These are phyloP conservation scores for Linum trigynum DNA, from an alignment of 345 rosid species.

Conservation along the genomic window DNA sequence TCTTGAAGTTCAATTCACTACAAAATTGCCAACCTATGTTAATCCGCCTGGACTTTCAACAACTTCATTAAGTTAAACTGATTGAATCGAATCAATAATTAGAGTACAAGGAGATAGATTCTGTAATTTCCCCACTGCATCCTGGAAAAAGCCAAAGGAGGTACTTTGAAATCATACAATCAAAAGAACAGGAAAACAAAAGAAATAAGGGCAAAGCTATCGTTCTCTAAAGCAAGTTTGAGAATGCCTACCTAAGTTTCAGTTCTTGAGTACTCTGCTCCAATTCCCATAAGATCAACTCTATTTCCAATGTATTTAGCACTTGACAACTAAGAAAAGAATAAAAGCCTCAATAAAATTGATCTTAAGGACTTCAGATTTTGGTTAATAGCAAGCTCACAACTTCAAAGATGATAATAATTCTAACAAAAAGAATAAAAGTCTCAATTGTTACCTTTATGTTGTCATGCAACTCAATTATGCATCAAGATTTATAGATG, in stretches of 20 bases:
- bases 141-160: slow-evolving; percentile 35
- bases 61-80: slow-evolving; percentile 64
- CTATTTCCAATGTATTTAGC: slow-evolving; percentile 83
- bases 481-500: no score
- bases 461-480: no score
- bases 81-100: slow-evolving; percentile 84
- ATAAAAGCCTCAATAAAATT: not conserved
- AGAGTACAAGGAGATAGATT: slow-evolving; percentile 60
- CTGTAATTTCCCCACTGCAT: slow-evolving; percentile 54
- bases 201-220: not conserved
- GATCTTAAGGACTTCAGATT: not conserved
- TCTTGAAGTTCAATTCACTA: not conserved
- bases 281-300: slow-evolving; percentile 67
- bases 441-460: no score
- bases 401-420: no score
- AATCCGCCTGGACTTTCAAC: slow-evolving; percentile 83
- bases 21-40: slow-evolving; percentile 45
- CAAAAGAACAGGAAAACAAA: not conserved
- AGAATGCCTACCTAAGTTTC: slow-evolving; percentile 59
- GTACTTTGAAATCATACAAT: not conserved
- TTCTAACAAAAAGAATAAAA: no score
- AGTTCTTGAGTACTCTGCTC: slow-evolving; percentile 63
- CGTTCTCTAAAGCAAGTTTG: not conserved
- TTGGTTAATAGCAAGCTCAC: not conserved
- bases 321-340: slow-evolving; percentile 24